Percentiles rank a stretch among this genome's conserved stretches.
Evolutionary conservation across 2,329 filamentous ascomycete genomes (phyloP).

Genomic region (Coniella lustricola): DNA sequence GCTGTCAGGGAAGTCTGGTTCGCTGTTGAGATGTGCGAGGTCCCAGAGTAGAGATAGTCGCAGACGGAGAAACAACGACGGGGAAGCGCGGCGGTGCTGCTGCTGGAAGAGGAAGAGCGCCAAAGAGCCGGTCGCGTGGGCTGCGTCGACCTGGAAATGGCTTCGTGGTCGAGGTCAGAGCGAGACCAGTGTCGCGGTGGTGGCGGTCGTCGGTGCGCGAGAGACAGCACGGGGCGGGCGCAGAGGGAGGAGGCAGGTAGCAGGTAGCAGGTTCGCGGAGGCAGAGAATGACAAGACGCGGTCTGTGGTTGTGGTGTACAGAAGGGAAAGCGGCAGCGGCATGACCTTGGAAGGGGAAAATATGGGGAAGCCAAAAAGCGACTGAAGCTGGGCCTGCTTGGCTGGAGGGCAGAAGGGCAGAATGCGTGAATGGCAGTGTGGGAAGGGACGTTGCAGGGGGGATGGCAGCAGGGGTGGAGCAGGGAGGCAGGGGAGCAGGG

Average conservation of each 20-base stretch:
- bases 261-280: too few relatives aligned
- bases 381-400: slow-evolving; percentile 2
- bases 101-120: neutral
- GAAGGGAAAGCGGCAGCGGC: slow-evolving; percentile 5
- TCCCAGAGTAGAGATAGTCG: too few relatives aligned
- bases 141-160: neutral
- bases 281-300: neutral
- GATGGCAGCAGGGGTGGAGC: neutral
- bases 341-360: slow-evolving; percentile 16
- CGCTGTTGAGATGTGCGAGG: neutral
- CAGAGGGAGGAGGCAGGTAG: too few relatives aligned
- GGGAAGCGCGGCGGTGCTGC: neutral
- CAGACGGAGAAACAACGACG: too few relatives aligned
- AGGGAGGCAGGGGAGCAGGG: neutral
- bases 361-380: slow-evolving; percentile 12
- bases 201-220: neutral
- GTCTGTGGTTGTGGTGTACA: slow-evolving; percentile 3
- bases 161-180: neutral
- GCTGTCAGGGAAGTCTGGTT: neutral
- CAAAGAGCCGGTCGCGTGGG: slow-evolving; percentile 7
- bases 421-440: too few relatives aligned
- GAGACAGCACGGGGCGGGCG: neutral
- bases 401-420: too few relatives aligned
- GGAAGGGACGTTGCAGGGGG: slow-evolving; percentile 11
- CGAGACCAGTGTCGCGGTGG: neutral